Base-by-base conservation (phyloP, 2,329 filamentous ascomycete genomes). In the Alternaria dauci region DNA sequence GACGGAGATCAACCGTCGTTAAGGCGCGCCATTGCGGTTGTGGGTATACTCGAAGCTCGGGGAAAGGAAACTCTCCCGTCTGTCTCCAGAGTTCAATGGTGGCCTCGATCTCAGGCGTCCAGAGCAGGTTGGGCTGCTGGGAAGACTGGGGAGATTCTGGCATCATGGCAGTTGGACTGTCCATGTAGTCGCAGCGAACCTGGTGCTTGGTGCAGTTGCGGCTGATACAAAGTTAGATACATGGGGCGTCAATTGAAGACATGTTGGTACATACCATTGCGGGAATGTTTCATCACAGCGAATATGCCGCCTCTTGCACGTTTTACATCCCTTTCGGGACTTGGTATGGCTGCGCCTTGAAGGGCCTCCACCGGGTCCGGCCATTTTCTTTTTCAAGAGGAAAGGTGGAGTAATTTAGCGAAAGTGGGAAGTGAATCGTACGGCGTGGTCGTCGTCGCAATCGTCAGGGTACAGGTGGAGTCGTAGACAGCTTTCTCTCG, bases 121-220 rank as follows among this genome's bases (percentile, higher is more conserved):
- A 96, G 77, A 95, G 88, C 55, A 98, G 86, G 69, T 88, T 84
- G 20, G 86, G 83, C 62, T 84, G 81, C 64, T 85, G 83, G 46
- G 84, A 82, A 63, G 83, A 81, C 60, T 79, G 80, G 53, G 81
- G 77, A 58, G 80, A 82, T 65, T 85, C 85, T 66, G 86, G 85
- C 51, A 81, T 80, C 62, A 91, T 89, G 59, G 89, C 85, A 46
- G 87, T 84, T 50, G 91, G 87, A 75, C 89, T 89, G 77, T 98
- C 94, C 85, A 97, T 96, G 83, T 98, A 99, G 72, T 97, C 95
- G 81, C 95, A 99, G 74, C 94, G 91, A 73, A 96, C 95, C 83
- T 97, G 97, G 82, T 99, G 95, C 82, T 98, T 99, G 63, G 94
- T 97, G 82, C 95, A 99, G 81, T 99, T 99, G 75, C 93, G 93